Conservation (phyloP, 2,329 filamentous ascomycete species). For the Cercospora sp. region DNA sequence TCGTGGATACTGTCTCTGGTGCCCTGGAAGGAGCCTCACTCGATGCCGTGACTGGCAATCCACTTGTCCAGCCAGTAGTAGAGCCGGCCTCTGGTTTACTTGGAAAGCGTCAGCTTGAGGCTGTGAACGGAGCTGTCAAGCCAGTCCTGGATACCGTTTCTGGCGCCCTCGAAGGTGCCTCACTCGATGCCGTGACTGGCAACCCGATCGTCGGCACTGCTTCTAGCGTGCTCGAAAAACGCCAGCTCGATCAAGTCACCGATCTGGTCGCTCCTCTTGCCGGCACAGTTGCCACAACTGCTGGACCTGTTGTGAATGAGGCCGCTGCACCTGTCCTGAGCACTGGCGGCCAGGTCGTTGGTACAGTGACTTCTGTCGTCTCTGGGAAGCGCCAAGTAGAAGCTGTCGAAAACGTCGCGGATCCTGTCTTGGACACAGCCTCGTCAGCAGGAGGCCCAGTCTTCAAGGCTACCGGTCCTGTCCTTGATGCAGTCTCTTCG, state of each 20-base stretch:
- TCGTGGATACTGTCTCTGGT: too few relatives aligned
- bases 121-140: neutral
- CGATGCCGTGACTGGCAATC: too few relatives aligned
- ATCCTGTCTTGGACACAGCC: neutral
- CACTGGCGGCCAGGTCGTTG: neutral
- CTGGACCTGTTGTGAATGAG: neutral
- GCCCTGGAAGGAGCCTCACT: too few relatives aligned
- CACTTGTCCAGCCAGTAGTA: neutral
- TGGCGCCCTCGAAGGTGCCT: neutral
- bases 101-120: neutral
- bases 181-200: neutral
- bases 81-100: neutral
- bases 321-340: neutral
- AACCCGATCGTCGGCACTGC: neutral
- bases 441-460: neutral
- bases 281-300: neutral
- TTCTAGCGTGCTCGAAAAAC: neutral
- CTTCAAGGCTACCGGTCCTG: neutral
- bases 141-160: neutral
- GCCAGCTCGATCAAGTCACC: neutral
- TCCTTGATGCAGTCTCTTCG: neutral
- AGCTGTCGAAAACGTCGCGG: neutral
- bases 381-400: neutral
- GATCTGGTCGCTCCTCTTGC: neutral
- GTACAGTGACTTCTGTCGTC: neutral